Evolutionary conservation across 345 rosid genomes (phyloP), one percentile per base, ranked within the genome.

Genomic region (Salix exigua): DNA sequence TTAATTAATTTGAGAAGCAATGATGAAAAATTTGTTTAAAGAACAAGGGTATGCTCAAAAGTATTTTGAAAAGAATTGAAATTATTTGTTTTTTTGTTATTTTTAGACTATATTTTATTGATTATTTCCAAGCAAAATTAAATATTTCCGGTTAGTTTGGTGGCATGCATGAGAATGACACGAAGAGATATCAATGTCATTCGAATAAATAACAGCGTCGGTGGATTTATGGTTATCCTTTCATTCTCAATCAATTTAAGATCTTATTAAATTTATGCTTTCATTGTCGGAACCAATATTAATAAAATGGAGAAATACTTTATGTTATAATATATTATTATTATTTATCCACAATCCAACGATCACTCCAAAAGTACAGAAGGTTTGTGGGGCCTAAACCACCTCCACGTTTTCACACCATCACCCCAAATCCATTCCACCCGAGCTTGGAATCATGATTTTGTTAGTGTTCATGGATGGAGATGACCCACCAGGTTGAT

Each of bases 181-280:
- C 37, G 37, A 33, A 5, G 37, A 33, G 33, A 31, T 31, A 31
- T 31, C 0, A 31, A 31, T 31, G 33, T 0, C 33, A 11, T 64
- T 7, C 14, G 50, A 48, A 66, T 61, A 4, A 53, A 40, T 46
- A 51, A 70, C 33, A 58, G 8, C 58, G 74, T 83, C 61, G 74
- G 80, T 83, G 82, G 88, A 85, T 80, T 84, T 38, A 21, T 65
- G 23, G 64, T 63, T 75, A 83, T 85, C 72, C 84, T 5, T 21
- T 73, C 48, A 19, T 40, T 78, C 81, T 62, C 86, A 78, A 87
- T 85, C 88, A 82, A 83, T 82, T 76, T 44, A 64, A 61, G 26
- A n/a, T 69, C 63, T 50, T 53, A 35, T 26, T 46, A 33, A 55
- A 6, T 26, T 8, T 21, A 26, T 71, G 19, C 53, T 71, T 40